Evolutionary conservation across 129 eudicot genomes (phyloP), one percentile per base, ranked within the genome.

Genomic region (Dittrichia graveolens): DNA sequence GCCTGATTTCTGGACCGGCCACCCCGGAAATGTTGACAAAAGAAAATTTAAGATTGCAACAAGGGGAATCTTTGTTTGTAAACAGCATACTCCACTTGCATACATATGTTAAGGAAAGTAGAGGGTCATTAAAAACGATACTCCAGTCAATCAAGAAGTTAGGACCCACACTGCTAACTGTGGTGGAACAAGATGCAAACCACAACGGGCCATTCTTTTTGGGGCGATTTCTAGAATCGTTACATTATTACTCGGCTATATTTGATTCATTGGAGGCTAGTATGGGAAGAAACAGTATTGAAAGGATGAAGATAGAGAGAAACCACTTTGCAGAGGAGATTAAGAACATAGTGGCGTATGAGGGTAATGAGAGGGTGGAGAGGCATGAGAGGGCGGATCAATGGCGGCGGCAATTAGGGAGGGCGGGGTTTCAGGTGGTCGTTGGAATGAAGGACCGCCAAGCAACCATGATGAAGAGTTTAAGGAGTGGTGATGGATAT

Each of bases 121-220:
- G 92, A 65, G 92, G 92, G 3, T 86, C 89, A 5, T 42, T 89
- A 14, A 89, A 89, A 82, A 74, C 82, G 7, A 79, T 89, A 34
- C 91, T 89, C 8, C 84, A 83, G 43, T 77, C 92, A 48, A 80
- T 89, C 73, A 90, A 81, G 84, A 87, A 87, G 74, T 35, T 90
- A 34, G 70, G 71, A 2, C 93, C 96, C 3, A 41, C 64, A 8
- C 65, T 90, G 2, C 59, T 90, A 12, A 87, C 93, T 7, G 89
- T 90, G 53, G 96, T 78, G 37, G 96, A 90, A 75, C 96, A 85
- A 70, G 96, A 90, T 12, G 92, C 93, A 0, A 90, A 85, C 80
- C 96, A 84, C 40, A 90, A 90, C 34, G 96, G 96, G 9, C 90
- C 90, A 0, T 85, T 87, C 67, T 90, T 90, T 68, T 71, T 90